phyloP scores from a whole-genome alignment of 345 rosid species.

The Erodium maritimum region DNA sequence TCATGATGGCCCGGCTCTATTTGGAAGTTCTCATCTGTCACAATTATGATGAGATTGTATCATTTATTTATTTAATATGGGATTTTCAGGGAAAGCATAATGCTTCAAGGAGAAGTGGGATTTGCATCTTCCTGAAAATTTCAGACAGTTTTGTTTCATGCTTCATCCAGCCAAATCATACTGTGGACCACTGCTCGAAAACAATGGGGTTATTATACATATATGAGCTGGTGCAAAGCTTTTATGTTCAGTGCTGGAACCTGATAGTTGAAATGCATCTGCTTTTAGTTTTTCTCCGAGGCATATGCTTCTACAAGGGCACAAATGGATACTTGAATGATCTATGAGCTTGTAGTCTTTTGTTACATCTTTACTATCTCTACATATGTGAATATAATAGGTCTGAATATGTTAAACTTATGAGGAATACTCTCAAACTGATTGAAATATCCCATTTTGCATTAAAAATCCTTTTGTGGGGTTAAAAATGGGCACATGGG shows the following conservation, averaged over 20 bases:
- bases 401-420: not conserved
- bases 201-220: too few species aligned
- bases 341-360: too few species aligned
- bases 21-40: not conserved
- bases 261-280: not conserved
- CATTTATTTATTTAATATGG: not conserved
- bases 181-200: too few species aligned
- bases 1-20: not conserved
- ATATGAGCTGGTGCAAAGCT: not conserved
- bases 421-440: not conserved
- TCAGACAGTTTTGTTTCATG: too few species aligned
- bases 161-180: too few species aligned
- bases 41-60: not conserved
- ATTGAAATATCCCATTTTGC: not conserved
- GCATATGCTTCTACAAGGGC: not conserved
- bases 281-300: not conserved
- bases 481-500: too few species aligned
- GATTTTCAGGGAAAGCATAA: not conserved
- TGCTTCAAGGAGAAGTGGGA: not conserved
- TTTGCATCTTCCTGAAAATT: not conserved
- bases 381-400: not conserved
- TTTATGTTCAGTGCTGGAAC: not conserved
- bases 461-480: too few species aligned
- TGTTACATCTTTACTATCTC: not conserved
- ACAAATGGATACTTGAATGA: not conserved